Conservation (phyloP, 371 early-diverging fungal genomes). For the Mucor velutinosus region DNA sequence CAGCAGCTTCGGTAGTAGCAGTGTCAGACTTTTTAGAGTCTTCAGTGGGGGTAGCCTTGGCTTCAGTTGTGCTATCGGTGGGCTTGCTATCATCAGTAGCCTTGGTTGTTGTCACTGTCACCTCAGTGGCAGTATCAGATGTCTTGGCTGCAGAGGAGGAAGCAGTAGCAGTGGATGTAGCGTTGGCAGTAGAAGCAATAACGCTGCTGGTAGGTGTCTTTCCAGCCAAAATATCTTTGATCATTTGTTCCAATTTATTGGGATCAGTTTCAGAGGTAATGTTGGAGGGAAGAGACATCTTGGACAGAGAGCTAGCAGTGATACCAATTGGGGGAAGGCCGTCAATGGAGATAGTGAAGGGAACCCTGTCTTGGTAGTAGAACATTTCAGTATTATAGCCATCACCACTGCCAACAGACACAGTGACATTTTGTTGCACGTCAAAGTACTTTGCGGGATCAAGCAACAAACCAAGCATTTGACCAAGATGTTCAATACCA, state of each 20-base stretch:
- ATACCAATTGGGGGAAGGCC: slow-evolving; percentile 15
- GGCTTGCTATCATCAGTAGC: background rate
- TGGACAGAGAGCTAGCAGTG: background rate
- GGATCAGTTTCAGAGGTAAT: slow-evolving; percentile 6
- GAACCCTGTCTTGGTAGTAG: slow-evolving; percentile 37
- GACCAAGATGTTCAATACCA: slow-evolving; percentile 8
- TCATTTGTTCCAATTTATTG: background rate
- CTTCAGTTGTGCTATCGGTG: background rate
- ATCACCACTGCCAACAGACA: slow-evolving; percentile 29
- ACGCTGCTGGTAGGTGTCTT: background rate
- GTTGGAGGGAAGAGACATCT: slow-evolving; percentile 8
- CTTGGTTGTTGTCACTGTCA: background rate
- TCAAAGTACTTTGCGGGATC: slow-evolving; percentile 20
- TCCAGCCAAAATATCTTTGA: slow-evolving; percentile 4
- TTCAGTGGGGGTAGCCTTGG: slow-evolving; percentile 1
- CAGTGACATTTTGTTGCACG: slow-evolving; percentile 30
- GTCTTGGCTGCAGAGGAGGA: background rate
- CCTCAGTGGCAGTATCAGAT: background rate
- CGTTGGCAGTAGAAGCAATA: background rate
- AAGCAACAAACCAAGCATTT: slow-evolving; percentile 6
- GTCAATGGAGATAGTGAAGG: slow-evolving; percentile 19
- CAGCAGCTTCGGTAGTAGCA: background rate
- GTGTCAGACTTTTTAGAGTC: background rate
- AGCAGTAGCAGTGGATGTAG: background rate
- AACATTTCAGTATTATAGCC: slow-evolving; percentile 29